These are phyloP conservation scores for Pouteria glomerata DNA, from an alignment of 148 eudicot species.

Conservation along the genomic window DNA sequence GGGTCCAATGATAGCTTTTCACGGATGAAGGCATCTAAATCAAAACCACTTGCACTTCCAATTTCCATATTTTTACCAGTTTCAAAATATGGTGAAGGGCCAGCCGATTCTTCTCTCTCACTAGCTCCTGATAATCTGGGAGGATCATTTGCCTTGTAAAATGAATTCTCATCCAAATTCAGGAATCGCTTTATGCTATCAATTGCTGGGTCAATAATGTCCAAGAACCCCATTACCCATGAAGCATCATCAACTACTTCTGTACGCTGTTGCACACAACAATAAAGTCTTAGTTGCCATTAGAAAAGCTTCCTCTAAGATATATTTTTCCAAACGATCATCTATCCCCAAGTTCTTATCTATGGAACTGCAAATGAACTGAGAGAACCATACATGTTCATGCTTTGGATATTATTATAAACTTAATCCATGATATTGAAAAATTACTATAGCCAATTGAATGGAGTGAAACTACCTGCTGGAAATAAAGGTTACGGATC, in stretches of 20 bases:
- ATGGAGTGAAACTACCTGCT: constrained; percentile 57
- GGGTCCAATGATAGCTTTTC: constrained; percentile 64
- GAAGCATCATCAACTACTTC: constrained; percentile 90
- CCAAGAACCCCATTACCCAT: constrained; percentile 83
- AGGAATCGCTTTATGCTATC: constrained; percentile 71
- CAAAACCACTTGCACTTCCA: constrained; percentile 43
- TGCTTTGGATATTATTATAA: background rate
- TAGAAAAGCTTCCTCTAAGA: background rate
- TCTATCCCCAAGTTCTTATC: background rate
- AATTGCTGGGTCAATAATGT: constrained; percentile 90
- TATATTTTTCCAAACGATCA: background rate
- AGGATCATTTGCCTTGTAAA: constrained; percentile 25
- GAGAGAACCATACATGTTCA: background rate
- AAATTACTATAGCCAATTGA: background rate
- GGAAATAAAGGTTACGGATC: constrained; percentile 91
- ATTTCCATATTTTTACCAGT: constrained; percentile 7
- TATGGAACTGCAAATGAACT: no score
- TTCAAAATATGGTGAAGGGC: constrained; percentile 8
- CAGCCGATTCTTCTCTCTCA: constrained; percentile 14
- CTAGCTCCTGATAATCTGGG: constrained; percentile 14
- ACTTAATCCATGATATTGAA: background rate
- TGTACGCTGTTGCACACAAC: constrained; percentile 63
- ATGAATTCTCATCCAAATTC: constrained; percentile 47
- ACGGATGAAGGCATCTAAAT: constrained; percentile 63
- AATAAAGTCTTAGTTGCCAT: background rate